phyloP scores from a whole-genome alignment of 805 yeast genomes.

The Teunomyces lycoperdinae region DNA sequence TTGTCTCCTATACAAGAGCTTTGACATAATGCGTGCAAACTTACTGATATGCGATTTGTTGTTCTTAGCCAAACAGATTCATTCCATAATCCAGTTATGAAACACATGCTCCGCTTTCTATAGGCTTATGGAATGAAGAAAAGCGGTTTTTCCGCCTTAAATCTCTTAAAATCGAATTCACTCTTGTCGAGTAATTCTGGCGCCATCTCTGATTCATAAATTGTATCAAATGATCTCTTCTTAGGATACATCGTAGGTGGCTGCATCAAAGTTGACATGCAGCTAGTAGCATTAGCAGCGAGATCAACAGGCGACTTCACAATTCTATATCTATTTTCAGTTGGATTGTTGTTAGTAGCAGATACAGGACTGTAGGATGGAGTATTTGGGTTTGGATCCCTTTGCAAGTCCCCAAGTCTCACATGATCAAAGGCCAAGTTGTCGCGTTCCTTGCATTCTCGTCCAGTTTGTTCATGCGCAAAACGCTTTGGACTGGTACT shows the following conservation, averaged over 20 bases:
- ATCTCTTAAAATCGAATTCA: slow-evolving; percentile 22
- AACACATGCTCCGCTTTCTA: background rate
- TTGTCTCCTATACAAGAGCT: background rate
- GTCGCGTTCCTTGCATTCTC: background rate
- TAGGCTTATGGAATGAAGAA: slow-evolving; percentile 15
- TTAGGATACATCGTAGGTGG: slow-evolving; percentile 10
- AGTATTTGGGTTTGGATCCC: slow-evolving; percentile 7
- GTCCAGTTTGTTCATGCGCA: slow-evolving; percentile 6
- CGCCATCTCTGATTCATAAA: slow-evolving; percentile 4
- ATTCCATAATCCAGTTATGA: slow-evolving; percentile 7
- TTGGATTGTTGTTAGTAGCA: background rate
- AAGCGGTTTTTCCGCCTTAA: slow-evolving; percentile 18
- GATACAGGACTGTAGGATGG: slow-evolving; percentile 9
- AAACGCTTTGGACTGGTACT: slow-evolving; percentile 23
- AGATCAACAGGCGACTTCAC: slow-evolving; percentile 4
- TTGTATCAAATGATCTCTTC: slow-evolving; percentile 13
- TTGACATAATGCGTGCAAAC: background rate
- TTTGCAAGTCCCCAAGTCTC: background rate
- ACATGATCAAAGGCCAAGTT: background rate
- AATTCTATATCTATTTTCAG: slow-evolving; percentile 3
- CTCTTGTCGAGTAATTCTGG: slow-evolving; percentile 5
- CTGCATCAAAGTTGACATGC: slow-evolving; percentile 8
- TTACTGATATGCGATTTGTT: background rate
- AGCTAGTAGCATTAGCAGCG: slow-evolving; percentile 3
- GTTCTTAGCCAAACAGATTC: background rate